Evolutionary conservation across 805 yeast genomes (phyloP).

Genomic region (Candida ascalaphidarum): DNA sequence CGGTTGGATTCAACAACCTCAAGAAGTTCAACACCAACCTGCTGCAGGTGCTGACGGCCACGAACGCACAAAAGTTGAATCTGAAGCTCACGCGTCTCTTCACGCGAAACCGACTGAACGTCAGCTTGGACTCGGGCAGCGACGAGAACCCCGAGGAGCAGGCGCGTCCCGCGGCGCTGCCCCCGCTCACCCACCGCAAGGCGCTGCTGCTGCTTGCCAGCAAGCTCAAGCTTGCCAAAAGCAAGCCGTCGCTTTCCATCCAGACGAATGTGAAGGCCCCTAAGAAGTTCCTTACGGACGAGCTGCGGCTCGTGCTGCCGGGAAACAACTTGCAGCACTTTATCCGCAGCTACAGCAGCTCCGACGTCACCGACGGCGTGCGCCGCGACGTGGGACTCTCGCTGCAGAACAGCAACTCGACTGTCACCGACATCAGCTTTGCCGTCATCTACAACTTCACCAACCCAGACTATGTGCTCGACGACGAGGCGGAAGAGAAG

Average conservation of each 20-base stretch:
- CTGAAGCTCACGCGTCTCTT: conserved; percentile 20
- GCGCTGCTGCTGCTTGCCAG: too few relatives aligned
- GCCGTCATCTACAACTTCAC: conserved; percentile 27
- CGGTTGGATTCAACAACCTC: conserved; percentile 15
- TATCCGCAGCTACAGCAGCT: conserved; percentile 14
- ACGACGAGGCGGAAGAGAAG: conserved; percentile 15
- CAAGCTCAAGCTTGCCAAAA: not conserved
- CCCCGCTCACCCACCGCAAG: too few relatives aligned
- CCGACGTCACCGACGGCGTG: conserved; percentile 6
- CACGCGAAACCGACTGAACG: conserved; percentile 17
- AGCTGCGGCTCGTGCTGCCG: conserved; percentile 8
- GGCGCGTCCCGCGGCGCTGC: too few relatives aligned
- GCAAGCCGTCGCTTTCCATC: conserved; percentile 21
- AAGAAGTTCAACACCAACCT: conserved; percentile 20
- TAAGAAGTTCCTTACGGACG: conserved; percentile 14
- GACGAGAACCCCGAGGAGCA: too few relatives aligned
- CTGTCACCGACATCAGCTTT: conserved; percentile 17
- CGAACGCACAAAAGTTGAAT: too few relatives aligned
- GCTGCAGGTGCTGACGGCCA: conserved; percentile 7
- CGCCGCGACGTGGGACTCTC: conserved; percentile 19
- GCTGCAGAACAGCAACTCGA: conserved; percentile 26
- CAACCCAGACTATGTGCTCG: conserved; percentile 19
- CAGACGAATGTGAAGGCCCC: conserved; percentile 18
- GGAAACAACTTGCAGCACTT: conserved; percentile 11
- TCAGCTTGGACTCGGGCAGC: conserved; percentile 3